Conservation (phyloP, 2,329 filamentous ascomycete genomes). For the Cladorrhinum sp. region DNA sequence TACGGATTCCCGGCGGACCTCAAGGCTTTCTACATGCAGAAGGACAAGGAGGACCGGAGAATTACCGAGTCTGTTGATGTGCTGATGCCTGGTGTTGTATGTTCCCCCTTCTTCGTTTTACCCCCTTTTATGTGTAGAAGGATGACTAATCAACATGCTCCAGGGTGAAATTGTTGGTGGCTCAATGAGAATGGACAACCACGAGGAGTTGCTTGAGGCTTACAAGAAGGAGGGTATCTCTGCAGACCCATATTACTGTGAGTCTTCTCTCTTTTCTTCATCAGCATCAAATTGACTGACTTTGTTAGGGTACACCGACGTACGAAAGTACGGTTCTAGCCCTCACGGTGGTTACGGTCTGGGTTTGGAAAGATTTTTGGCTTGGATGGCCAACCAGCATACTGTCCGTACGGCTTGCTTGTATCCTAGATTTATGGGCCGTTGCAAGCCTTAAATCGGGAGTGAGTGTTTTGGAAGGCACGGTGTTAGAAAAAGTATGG, state of each 20-base stretch:
- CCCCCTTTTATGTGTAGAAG: background rate
- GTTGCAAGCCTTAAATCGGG: slow-evolving; percentile 65
- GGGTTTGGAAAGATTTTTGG: slow-evolving; percentile 77
- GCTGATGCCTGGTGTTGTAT: slow-evolving; percentile 32
- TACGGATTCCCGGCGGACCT: slow-evolving; percentile 97
- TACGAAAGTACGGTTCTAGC: slow-evolving; percentile 92
- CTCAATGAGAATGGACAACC: slow-evolving; percentile 92
- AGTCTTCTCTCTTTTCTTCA: slow-evolving; percentile 47
- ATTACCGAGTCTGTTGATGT: slow-evolving; percentile 91
- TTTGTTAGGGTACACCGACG: slow-evolving; percentile 79
- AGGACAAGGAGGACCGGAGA: slow-evolving; percentile 70
- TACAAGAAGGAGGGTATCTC: slow-evolving; percentile 86
- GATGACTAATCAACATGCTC: background rate
- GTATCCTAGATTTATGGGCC: slow-evolving; percentile 77
- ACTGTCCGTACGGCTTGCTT: slow-evolving; percentile 66
- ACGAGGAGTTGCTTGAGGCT: slow-evolving; percentile 82
- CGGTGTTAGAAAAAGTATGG: background rate
- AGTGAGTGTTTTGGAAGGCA: background rate
- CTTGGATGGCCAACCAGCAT: slow-evolving; percentile 63
- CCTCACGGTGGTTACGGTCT: slow-evolving; percentile 93
- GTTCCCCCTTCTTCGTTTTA: background rate
- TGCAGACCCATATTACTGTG: slow-evolving; percentile 33
- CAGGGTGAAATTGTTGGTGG: slow-evolving; percentile 90
- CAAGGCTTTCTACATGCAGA: slow-evolving; percentile 99
- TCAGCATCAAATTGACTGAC: background rate